Percentiles rank a stretch among this genome's conserved stretches.
Evolutionary conservation across 208 protist species (phyloP).

Genomic region (Blastocrithidia nonstop): DNA sequence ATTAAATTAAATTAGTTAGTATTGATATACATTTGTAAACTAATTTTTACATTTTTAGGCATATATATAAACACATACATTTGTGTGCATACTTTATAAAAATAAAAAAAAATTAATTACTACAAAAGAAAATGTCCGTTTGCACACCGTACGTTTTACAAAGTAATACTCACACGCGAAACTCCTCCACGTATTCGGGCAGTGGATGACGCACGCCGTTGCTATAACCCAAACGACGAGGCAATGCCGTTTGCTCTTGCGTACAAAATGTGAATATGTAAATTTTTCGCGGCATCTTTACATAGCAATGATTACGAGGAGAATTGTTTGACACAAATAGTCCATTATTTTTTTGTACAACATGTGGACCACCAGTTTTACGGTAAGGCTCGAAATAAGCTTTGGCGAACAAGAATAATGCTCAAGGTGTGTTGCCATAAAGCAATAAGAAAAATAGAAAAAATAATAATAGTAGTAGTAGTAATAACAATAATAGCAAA

Average conservation of each 20-base stretch:
- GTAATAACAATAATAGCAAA: not conserved
- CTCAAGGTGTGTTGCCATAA: not conserved
- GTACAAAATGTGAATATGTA: constrained; percentile 18
- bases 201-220: constrained; percentile 9
- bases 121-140: too few species aligned
- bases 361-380: constrained; percentile 16
- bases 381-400: too few species aligned
- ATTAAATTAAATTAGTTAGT: too few species aligned
- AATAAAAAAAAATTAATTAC: too few species aligned
- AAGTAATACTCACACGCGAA: not conserved
- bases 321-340: constrained; percentile 6
- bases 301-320: constrained; percentile 23
- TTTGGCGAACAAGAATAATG: constrained; percentile 4
- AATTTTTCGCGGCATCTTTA: constrained; percentile 27
- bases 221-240: constrained; percentile 17
- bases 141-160: not conserved
- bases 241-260: constrained; percentile 14
- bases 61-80: too few species aligned
- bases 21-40: too few species aligned
- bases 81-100: too few species aligned
- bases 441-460: not conserved
- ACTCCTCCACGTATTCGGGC: not conserved
- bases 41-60: too few species aligned
- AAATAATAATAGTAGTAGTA: not conserved
- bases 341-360: constrained; percentile 24